Base-by-base conservation (phyloP, 805 yeast species). In the Wickerhamomyces queroliae region DNA sequence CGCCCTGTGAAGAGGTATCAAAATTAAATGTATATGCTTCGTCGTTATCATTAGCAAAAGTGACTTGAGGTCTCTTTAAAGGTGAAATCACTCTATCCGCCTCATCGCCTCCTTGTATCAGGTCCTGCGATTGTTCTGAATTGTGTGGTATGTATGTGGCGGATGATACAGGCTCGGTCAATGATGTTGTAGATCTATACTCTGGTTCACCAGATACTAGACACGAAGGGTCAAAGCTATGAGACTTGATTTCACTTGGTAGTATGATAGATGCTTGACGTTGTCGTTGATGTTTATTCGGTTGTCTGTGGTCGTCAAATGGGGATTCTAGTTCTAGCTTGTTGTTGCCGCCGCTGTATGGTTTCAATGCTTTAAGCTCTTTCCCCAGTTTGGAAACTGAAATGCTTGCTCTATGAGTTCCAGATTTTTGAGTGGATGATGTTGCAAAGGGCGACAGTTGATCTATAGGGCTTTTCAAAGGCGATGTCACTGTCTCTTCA, bases 71-170 rank as follows among this genome's bases (percentile, higher is more conserved):
- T 33, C 10, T 22, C 42, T 29, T 41, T n/a, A n/a, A n/a, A n/a
- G n/a, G n/a, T n/a, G n/a, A n/a, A n/a, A n/a, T n/a, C n/a, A n/a
- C n/a, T n/a, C n/a, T n/a, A n/a, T n/a, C n/a, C n/a, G n/a, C n/a
- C n/a, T n/a, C n/a, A n/a, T n/a, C n/a, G n/a, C n/a, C n/a, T n/a
- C n/a, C n/a, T 30, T 34, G 32, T 21, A 43, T 40, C 10, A 35
- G 40, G 1, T 44, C 43, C 26, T 30, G 38, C 17, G 50, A 58
- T 22, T 37, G 32, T 11, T 58, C 59, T 15, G 79, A 74, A 3
- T 76, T 72, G 54, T 81, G 86, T 3, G 89, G 89, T 41, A 78
- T 71, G 53, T 80, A 82, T 1, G 86, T 79, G 1, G 87, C 88
- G 2, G 83, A 76, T 0, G 84, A 77, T 0, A 79, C 74, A 0